Evolutionary conservation across 129 eudicot genomes (phyloP), one percentile per base, ranked within the genome.

Genomic region (Solidago caesia): DNA sequence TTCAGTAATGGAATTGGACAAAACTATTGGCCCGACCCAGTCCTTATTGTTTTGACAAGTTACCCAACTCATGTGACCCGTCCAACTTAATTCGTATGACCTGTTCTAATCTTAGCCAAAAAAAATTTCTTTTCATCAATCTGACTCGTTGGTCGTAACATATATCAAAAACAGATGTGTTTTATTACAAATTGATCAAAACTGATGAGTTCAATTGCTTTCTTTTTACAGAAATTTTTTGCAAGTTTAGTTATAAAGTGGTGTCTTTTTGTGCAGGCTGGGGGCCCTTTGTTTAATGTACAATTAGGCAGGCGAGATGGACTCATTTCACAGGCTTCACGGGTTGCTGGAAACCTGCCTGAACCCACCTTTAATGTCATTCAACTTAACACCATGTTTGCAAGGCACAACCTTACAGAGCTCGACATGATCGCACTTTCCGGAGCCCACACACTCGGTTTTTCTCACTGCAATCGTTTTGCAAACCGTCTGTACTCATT

Each of bases 221-320:
- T 21, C 53, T 48, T 33, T 33, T 33, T 3, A 33, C 3, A 55
- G 25, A 4, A 44, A 15, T 41, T 39, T 16, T 9, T 42, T 45
- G 4, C 10, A 4, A 27, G 9, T 26, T 13, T 8, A 29, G 26
- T 21, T 57, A 11, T 29, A 25, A 65, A 21, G 15, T 64, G 33
- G 51, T 6, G 55, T 76, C 67, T 55, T 42, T 76, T 15, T 73
- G 39, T 82, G 33, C 81, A 92, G 96, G 88, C 91, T 4, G 97
- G 97, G 68, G 97, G 96, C 0, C 94, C 96, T 29, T 51, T 75
- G 41, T 92, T 67, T 72, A 78, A 45, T 5, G 94, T 92, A 9
- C 91, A 92, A 57, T 57, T 92, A 59, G 97, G 97, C 45, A 77
- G 96, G 65, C 91, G 91, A 6, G 97, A 92, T 13, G 96, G 97